Base-by-base conservation (phyloP, 2,329 filamentous ascomycete species). In the Cladophialophora yegresii region DNA sequence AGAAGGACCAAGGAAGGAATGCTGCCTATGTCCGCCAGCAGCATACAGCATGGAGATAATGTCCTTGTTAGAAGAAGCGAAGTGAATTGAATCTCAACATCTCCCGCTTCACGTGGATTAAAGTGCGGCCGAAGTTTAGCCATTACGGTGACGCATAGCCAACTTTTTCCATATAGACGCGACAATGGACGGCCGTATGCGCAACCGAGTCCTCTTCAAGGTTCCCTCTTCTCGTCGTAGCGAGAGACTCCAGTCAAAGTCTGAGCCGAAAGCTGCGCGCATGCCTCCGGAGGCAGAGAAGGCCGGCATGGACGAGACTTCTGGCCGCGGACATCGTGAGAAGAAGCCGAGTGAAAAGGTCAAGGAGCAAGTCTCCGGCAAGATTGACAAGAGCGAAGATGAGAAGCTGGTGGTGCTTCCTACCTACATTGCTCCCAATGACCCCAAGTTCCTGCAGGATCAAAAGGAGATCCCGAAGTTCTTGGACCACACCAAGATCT, bases 291-390 rank as follows among this genome's bases (percentile, higher is more conserved):
- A 30, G 43, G 28, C 28, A n/a, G 55, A 26, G 26, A 28, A 28
- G 8, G 12, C 49, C 54, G 59, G 33, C 58, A 70, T 70, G 69
- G 69, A 71, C 49, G 69, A 71, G 32, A 49, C 62, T 20, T 67
- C 69, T 22, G 68, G 64, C 26, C 70, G 70, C 33, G 70, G 70
- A 1, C 69, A 71, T 36, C 65, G 70, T 10, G 67, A 71, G 58
- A 71, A 71, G 57, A 71, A 70, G 20, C 70, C 70, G 8, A 69
- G 64, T 53, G 69, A 70, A 60, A 71, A 71, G 59, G 33, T 71
- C 59, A 71, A 70, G 61, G 70, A 71, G 49, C 66, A 67, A 55
- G 67, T 67, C 8, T 54, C 64, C n/a, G 61, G 57, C 54, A 68
- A 69, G 43, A 63, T 70, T 23, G 68, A 71, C 53, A 67, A 62